Conservation (phyloP, 75 land plant genomes). For the Pinus albicaulis region DNA sequence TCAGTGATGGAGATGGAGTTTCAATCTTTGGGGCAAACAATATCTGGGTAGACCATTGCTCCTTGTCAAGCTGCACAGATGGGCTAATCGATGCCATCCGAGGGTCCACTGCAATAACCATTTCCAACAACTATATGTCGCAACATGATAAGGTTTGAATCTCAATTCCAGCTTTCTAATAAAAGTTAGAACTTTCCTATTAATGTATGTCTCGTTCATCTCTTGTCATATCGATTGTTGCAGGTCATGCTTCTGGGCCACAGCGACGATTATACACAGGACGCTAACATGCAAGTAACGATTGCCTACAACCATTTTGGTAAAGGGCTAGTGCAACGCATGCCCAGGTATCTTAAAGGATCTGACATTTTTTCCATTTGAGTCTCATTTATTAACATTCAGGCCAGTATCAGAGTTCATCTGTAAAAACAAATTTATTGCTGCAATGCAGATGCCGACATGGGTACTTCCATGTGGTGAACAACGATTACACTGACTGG, state of each 20-base stretch:
- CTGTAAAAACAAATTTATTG: not conserved
- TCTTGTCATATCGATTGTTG: no score
- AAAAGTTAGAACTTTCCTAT: no score
- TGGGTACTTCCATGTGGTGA: slow-evolving; percentile 48
- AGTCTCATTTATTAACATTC: not conserved
- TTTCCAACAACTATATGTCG: slow-evolving; percentile 23
- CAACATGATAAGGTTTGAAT: slow-evolving; percentile 21
- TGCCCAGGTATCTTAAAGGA: slow-evolving; percentile 23
- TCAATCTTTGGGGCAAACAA: slow-evolving; percentile 11
- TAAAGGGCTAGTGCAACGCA: slow-evolving; percentile 29
- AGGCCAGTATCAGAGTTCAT: no score
- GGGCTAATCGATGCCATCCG: slow-evolving; percentile 22
- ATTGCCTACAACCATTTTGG: slow-evolving; percentile 45
- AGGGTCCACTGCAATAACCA: slow-evolving; percentile 24
- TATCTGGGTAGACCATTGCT: slow-evolving; percentile 26
- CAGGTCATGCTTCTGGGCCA: slow-evolving; percentile 14
- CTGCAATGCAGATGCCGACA: slow-evolving; percentile 29
- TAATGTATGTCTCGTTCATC: no score
- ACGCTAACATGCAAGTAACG: slow-evolving; percentile 33
- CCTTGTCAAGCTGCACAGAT: slow-evolving; percentile 16
- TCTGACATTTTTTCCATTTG: not conserved
- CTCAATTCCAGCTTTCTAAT: no score
- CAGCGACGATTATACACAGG: slow-evolving; percentile 2
- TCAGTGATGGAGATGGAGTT: slow-evolving; percentile 20
- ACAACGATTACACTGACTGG: slow-evolving; percentile 47